Evolutionary conservation across 2,329 filamentous ascomycete genomes (phyloP).

Genomic region (Aciculosporium take): DNA sequence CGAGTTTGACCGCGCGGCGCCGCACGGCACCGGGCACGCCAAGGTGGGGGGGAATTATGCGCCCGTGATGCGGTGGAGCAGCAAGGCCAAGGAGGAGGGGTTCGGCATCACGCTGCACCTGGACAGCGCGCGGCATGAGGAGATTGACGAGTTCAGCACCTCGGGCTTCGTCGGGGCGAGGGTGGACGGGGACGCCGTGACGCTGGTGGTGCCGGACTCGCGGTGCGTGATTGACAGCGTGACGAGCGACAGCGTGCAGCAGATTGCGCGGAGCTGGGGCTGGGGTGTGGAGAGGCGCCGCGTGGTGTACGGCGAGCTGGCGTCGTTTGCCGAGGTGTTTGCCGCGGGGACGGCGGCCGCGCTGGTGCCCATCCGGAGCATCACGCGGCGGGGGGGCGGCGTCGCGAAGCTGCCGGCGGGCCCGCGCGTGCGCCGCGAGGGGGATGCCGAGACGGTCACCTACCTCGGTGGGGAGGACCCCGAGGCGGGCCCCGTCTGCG

Average conservation of each 20-base stretch:
- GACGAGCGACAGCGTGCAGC: conserved; percentile 63
- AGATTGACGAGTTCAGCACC: conserved; percentile 93
- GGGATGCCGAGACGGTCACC: conserved; percentile 32
- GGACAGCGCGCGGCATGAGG: conserved; percentile 68
- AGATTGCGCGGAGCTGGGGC: conserved; percentile 63
- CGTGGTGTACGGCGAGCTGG: conserved; percentile 48
- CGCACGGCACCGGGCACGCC: conserved; percentile 76
- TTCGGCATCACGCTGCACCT: conserved; percentile 92
- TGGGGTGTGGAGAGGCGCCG: conserved; percentile 70
- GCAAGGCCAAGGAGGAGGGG: conserved; percentile 61
- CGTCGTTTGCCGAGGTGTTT: conserved; percentile 56
- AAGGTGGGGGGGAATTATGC: conserved; percentile 96
- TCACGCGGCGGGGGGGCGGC: conserved; percentile 47
- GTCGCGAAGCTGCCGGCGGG: conserved; percentile 16
- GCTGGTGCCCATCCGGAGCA: conserved; percentile 81
- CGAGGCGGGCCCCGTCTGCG: conserved; percentile 61
- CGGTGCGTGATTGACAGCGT: conserved; percentile 78
- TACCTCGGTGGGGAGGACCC: conserved; percentile 40
- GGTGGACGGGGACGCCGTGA: conserved; percentile 40
- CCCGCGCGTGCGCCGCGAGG: conserved; percentile 24
- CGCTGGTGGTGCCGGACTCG: conserved; percentile 75
- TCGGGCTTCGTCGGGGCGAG: conserved; percentile 77
- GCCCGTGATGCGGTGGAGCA: conserved; percentile 76
- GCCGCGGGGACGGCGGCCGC: conserved; percentile 86
- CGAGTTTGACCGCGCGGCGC: conserved; percentile 87